Evolutionary conservation across 371 early-diverging fungal genomes (phyloP), one percentile per base, ranked within the genome.

Genomic region (Spraguea lophii): DNA sequence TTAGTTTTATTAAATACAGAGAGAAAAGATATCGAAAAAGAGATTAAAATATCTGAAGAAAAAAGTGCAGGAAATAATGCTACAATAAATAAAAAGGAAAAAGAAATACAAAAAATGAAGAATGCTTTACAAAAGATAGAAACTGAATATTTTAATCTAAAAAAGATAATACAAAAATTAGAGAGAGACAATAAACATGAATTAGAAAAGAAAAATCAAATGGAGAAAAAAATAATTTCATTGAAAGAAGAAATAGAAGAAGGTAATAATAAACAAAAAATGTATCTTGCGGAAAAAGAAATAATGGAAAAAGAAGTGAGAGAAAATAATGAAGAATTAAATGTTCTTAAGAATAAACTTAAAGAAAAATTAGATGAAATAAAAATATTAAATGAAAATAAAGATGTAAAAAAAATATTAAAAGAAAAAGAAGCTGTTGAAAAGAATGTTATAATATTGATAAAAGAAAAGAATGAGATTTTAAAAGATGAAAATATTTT

Each of bases 251-350:
- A 82, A 80, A 56, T 73, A 77, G 45, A 82, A 81, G 52, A 83
- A 81, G 57, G 42, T 73, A 2, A 65, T 65, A 36, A 75, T 76
- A 41, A 56, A 41, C 59, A 69, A 35, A 65, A 73, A 1, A 52
- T 69, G n/a, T 78, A 75, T 60, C 63, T 77, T 20, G 69, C 71
- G 27, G 69, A 81, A 47, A 79, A 84, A 17, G 80, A 81, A 57
- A 73, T 71, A 17, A 77, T 80, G 49, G 78, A 85, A 59, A 75
- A 73, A 30, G 75, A 80, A 46, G 69, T 83, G n/a, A 80, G 77
- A 12, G 85, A 85, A 10, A 82, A 82, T 82, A 72, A 73, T 19
- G 81, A 78, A 52, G 78, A 78, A 64, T 77, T 84, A 52, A 75
- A 74, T 49, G 73, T 62, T 22, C 76, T 76, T 52, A 77, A 81